Conservation (phyloP, 1,284 basidiomycete species). For the Phellinidium pouzarii region DNA sequence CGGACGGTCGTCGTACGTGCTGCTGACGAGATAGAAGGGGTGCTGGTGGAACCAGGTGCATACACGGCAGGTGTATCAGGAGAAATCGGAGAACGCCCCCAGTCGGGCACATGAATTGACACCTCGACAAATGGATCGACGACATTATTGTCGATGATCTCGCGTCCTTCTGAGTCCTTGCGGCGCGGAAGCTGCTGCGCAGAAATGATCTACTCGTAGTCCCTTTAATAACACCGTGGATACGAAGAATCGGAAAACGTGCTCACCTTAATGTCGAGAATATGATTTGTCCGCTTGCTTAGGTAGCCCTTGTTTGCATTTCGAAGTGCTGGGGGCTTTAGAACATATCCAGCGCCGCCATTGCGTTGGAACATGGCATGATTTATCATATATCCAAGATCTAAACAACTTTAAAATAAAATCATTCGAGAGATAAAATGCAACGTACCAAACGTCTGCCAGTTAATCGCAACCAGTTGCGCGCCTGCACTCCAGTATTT, state of each 20-base stretch:
- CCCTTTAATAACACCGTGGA: conserved; percentile 1
- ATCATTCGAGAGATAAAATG: conserved; percentile 4
- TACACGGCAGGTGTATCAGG: conserved; percentile 19
- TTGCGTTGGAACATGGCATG: conserved; percentile 92
- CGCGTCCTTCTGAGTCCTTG: conserved; percentile 57
- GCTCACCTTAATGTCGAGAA: conserved; percentile 57
- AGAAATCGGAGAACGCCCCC: conserved; percentile 38
- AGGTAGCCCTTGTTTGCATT: conserved; percentile 57
- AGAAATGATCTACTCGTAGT: conserved; percentile 63
- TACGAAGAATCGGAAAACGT: neutral
- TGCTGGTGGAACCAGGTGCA: conserved; percentile 25
- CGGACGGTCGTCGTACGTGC: conserved; percentile 28
- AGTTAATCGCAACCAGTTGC: conserved; percentile 96
- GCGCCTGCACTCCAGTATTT: conserved; percentile 87
- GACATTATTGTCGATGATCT: conserved; percentile 51
- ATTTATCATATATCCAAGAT: conserved; percentile 86
- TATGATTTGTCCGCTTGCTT: conserved; percentile 48
- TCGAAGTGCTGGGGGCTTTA: conserved; percentile 82
- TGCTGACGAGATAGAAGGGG: conserved; percentile 30
- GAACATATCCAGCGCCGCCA: conserved; percentile 80
- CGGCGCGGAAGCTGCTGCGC: conserved; percentile 87
- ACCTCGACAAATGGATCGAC: conserved; percentile 79
- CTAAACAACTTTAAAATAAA: conserved; percentile 32
- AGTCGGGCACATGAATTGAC: conserved; percentile 70
- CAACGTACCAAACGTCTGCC: conserved; percentile 86